These are phyloP conservation scores for Turritis glabra DNA, from an alignment of 345 rosid species.

Conservation along the genomic window DNA sequence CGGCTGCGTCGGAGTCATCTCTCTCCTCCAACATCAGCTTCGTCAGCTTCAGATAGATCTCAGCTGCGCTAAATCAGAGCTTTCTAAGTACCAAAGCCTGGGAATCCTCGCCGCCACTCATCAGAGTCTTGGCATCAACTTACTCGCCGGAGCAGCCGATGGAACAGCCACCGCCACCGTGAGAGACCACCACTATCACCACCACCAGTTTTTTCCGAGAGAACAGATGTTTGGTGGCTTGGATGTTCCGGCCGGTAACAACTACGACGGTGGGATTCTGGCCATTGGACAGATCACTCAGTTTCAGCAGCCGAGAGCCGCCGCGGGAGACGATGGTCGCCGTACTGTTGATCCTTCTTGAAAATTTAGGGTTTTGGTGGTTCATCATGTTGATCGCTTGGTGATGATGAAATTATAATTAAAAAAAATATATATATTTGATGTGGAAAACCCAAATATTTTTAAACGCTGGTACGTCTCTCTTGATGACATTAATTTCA, in stretches of 20 bases:
- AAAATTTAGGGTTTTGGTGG: slow-evolving; percentile 41
- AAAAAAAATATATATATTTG: neutral
- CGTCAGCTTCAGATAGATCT: slow-evolving; percentile 60
- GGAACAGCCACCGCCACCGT: slow-evolving; percentile 41
- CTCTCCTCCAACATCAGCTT: slow-evolving; percentile 70
- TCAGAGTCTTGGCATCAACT: slow-evolving; percentile 67
- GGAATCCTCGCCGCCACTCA: slow-evolving; percentile 60
- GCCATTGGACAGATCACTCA: slow-evolving; percentile 80
- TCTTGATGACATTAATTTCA: slow-evolving; percentile 24
- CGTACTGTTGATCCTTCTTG: slow-evolving; percentile 84
- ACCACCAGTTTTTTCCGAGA: slow-evolving; percentile 73
- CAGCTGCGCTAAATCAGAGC: slow-evolving; percentile 59
- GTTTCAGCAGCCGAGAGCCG: slow-evolving; percentile 83
- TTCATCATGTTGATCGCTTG: slow-evolving; percentile 20
- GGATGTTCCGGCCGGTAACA: slow-evolving; percentile 46
- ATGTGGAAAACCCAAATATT: slow-evolving; percentile 22
- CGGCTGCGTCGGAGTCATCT: slow-evolving; percentile 83
- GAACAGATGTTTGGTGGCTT: slow-evolving; percentile 73
- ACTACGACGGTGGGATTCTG: slow-evolving; percentile 61
- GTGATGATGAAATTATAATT: neutral
- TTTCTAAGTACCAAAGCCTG: slow-evolving; percentile 60
- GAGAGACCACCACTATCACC: slow-evolving; percentile 53
- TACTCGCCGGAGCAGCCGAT: slow-evolving; percentile 43
- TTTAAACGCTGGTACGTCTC: slow-evolving; percentile 23
- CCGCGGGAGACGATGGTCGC: slow-evolving; percentile 76